phyloP scores from a whole-genome alignment of 1,284 basidiomycete genomes.

The Termitomyces sp. region DNA sequence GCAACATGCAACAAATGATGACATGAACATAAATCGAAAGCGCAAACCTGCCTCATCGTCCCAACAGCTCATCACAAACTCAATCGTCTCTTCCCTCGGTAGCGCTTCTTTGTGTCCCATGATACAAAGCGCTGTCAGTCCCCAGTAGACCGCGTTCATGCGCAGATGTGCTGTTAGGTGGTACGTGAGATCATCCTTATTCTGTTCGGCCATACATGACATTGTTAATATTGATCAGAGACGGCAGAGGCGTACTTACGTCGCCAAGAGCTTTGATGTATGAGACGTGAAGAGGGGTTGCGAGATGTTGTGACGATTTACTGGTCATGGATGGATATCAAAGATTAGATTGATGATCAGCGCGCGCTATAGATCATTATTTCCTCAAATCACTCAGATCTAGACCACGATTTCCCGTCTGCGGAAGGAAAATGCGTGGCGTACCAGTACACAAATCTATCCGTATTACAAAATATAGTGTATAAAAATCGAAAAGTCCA shows the following conservation, averaged over 20 bases:
- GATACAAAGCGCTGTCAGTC: conserved; percentile 79
- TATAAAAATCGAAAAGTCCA: background rate
- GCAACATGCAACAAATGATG: background rate
- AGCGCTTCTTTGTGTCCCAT: conserved; percentile 79
- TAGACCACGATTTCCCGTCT: background rate
- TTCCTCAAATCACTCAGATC: background rate
- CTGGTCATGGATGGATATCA: conserved; percentile 4
- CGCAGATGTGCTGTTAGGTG: conserved; percentile 93
- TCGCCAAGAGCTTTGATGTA: conserved; percentile 75
- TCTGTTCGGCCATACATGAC: conserved; percentile 38
- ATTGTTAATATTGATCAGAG: background rate
- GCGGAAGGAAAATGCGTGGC: background rate
- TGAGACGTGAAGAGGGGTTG: conserved; percentile 56
- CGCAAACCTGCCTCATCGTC: conserved; percentile 78
- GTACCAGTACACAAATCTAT: background rate
- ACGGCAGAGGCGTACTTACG: conserved; percentile 29
- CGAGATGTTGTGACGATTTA: conserved; percentile 5
- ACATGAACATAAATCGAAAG: conserved; percentile 11
- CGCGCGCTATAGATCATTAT: background rate
- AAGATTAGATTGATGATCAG: conserved; percentile 1
- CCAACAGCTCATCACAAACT: conserved; percentile 93
- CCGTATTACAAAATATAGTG: background rate
- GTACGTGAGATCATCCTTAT: conserved; percentile 84
- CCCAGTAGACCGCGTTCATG: conserved; percentile 98
- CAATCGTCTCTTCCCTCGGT: conserved; percentile 78